Base-by-base conservation (phyloP, 2,329 filamentous ascomycete species). In the Colletotrichum liriopes region DNA sequence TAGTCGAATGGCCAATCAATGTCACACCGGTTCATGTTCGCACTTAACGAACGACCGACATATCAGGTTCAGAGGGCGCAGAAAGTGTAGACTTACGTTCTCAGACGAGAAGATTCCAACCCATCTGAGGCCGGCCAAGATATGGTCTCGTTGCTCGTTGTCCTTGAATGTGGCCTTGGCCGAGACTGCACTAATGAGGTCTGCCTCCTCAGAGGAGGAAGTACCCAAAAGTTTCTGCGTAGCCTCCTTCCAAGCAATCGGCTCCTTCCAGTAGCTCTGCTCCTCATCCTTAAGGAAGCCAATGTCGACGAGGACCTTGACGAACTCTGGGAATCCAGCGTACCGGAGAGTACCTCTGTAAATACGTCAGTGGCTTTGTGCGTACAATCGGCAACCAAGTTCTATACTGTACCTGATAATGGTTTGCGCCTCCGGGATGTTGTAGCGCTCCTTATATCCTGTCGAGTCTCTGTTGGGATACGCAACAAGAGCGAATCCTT, bases 301-400 rank as follows among this genome's bases (percentile, higher is more conserved):
- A 73, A 95, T 93, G 81, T 98, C 93, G 73, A 97, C 94, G 11
- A 98, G 91, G 32, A 92, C 90, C 81, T 93, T 93, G 85, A 98
- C 90, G 84, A 98, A 96, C 82, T 97, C 90, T 2, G 95, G 95
- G 89, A 98, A 98, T 51, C 95, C 95, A 76, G 90, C 88, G 86
- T 96, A 98, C 76, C 96, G 88, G 43, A 98, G 89, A 56, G 54
- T 56, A 56, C 54, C 54, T 56, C 54, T 56, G n/a, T 23, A 18
- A 37, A 26, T 2, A 12, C 5, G 20, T 56, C 16, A 56, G 35
- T 39, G 35, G 12, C n/a, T 23, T 16, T 23, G 54, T 56, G 11
- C 20, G 4, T 8, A 16, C 9, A 23, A 2, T 0, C 20, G 12
- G 35, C 5, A 14, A 16, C 12, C 2, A 20, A 37, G 8, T n/a